A percentile compares a stretch with the other conserved stretches of the same genome.
Conservation (phyloP, 495 filamentous ascomycete species). For the Annulohypoxylon nitens region DNA sequence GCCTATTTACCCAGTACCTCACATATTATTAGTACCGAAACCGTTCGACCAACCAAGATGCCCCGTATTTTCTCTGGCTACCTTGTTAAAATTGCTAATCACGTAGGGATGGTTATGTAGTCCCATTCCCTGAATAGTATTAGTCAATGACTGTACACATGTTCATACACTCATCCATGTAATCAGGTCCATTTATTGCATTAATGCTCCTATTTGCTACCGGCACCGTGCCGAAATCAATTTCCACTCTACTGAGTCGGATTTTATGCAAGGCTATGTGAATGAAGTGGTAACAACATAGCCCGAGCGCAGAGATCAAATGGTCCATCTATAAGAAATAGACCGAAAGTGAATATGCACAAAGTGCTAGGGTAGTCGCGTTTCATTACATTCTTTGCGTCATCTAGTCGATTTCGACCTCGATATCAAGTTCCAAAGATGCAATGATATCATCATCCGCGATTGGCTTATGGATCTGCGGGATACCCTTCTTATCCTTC, state of each 20-base stretch:
- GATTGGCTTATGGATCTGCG: conserved; percentile 76
- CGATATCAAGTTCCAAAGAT: conserved; percentile 82
- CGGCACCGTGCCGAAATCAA: not conserved
- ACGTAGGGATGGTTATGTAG: not conserved
- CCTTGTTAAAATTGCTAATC: not conserved
- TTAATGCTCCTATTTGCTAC: conserved; percentile 17
- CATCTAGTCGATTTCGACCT: conserved; percentile 72
- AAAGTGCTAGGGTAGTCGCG: not conserved
- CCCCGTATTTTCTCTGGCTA: not conserved
- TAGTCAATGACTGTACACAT: not conserved
- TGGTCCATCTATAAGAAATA: not conserved
- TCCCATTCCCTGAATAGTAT: not conserved
- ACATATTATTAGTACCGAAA: no score
- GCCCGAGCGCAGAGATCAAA: not conserved
- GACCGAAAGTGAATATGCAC: not conserved
- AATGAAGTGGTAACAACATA: not conserved
- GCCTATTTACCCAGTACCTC: not conserved
- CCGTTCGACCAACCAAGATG: not conserved
- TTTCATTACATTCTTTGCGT: not conserved
- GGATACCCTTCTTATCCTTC: conserved; percentile 68
- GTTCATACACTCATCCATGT: not conserved
- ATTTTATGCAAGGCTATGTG: not conserved
- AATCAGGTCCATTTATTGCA: not conserved
- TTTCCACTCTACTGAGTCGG: conserved; percentile 8
- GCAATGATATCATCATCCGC: conserved; percentile 90